phyloP scores from a whole-genome alignment of 345 rosid species.

The Corchorus capsularis region DNA sequence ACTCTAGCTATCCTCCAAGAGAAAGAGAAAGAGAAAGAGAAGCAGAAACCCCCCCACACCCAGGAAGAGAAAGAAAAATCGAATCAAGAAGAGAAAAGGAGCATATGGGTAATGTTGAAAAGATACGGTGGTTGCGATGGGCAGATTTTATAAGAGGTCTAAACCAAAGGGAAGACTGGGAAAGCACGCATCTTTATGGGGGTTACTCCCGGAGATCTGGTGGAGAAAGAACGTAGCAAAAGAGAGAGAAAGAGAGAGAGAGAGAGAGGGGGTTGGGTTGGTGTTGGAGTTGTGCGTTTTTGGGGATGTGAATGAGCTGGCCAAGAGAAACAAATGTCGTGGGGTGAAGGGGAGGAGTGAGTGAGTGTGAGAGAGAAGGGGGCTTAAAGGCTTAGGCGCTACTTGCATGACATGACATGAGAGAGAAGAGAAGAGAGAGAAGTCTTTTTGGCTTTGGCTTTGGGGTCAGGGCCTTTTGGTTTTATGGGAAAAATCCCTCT shows the following conservation, averaged over 20 bases:
- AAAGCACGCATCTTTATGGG: constrained; percentile 54
- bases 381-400: constrained; percentile 16
- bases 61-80: constrained; percentile 21
- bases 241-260: constrained; percentile 30
- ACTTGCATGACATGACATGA: constrained; percentile 63
- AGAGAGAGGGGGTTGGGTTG: constrained; percentile 30
- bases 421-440: constrained; percentile 18
- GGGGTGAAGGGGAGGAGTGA: constrained; percentile 28
- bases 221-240: constrained; percentile 40
- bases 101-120: constrained; percentile 26
- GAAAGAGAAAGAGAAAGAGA: background rate
- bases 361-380: background rate
- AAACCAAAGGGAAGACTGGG: constrained; percentile 28
- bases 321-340: constrained; percentile 45
- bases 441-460: constrained; percentile 23
- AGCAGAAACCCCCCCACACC: background rate
- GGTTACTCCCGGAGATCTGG: constrained; percentile 51
- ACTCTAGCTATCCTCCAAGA: constrained; percentile 1
- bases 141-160: constrained; percentile 37
- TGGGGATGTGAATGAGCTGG: constrained; percentile 56
- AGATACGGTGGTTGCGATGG: constrained; percentile 25
- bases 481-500: constrained; percentile 32
- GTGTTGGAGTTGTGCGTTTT: constrained; percentile 31
- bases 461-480: constrained; percentile 35
- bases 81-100: constrained; percentile 16